Base-by-base conservation (phyloP, 352 stramenopile genomes). In the Pythium guiyangense region DNA sequence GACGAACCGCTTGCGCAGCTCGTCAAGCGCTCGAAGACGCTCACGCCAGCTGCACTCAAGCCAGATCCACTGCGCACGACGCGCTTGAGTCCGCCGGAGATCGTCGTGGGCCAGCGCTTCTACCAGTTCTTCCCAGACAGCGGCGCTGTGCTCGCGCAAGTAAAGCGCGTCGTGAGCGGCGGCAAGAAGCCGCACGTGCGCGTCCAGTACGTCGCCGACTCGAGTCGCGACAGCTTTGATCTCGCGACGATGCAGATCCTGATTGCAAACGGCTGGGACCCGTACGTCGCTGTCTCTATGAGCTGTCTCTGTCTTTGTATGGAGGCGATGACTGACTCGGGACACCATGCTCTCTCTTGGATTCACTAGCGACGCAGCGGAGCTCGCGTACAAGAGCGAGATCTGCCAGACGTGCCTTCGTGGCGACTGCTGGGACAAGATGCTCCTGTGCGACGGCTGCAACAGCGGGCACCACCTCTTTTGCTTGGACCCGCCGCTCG, bases 381-480 rank as follows among this genome's bases (percentile, higher is more conserved):
- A 94, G 56, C 49, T 92, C 22, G 82, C 80, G 25, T 88, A 77
- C 55, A 87, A 87, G 61, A 90, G 80, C 31, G 80, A 92, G 44
- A 84, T 92, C 44, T 94, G 84, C 35, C 84, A 94, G 59, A 76
- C 73, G n/a, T 94, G 85, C 63, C 57, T 94, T 12, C 85, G 84
- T 40, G 83, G 81, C 2, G 85, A 94, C 55, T 93, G 85, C 62
- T 88, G 69, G 65, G 76, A 93, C 18, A 55, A 71, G 26, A 85
- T 94, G 72, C 57, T 94, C 40, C 67, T 92, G 37, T 94, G 85
- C 56, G 83, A 92, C 53, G 70, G 79, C 49, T 94, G 85, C 60
- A 91, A 92, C 39, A 81, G 81, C 26, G 85, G 85, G 1, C 81
- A 91, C 42, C 85, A 94, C 57, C 64, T 90, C 39, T 94, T 94